Percentiles rank a stretch among this genome's conserved stretches.
phyloP scores from a whole-genome alignment of 2,329 filamentous ascomycete species.

The Furcasterigmium furcatum region DNA sequence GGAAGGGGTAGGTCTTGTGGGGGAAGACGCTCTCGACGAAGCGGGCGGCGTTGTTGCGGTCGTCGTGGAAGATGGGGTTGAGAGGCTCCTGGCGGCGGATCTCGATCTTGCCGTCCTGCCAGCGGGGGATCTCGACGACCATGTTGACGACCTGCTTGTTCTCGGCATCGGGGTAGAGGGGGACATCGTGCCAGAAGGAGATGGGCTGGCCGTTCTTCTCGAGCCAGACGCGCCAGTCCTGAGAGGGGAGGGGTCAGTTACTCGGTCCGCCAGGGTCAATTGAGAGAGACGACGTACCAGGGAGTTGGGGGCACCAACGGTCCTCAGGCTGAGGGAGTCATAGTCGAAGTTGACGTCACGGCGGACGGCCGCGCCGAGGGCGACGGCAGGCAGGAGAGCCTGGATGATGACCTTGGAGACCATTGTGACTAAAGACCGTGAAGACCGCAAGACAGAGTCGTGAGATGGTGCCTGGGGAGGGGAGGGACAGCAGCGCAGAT shows the following conservation, averaged over 20 bases:
- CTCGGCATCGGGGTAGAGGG: constrained; percentile 29
- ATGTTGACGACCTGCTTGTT: constrained; percentile 31
- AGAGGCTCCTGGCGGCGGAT: constrained; percentile 33
- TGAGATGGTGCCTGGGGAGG: neutral
- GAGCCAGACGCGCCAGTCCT: constrained; percentile 38
- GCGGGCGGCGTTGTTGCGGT: constrained; percentile 27
- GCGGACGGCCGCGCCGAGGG: neutral
- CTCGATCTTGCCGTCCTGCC: constrained; percentile 37
- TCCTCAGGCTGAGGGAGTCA: constrained; percentile 21
- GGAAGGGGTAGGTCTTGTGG: constrained; percentile 38
- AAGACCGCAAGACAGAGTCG: neutral
- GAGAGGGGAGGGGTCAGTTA: too few species aligned
- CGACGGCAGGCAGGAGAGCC: constrained; percentile 2
- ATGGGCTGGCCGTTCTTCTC: constrained; percentile 34
- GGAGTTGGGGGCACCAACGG: constrained; percentile 34
- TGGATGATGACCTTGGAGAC: neutral
- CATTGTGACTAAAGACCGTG: neutral
- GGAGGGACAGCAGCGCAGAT: neutral
- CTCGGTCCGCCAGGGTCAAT: too few species aligned
- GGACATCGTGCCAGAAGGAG: constrained; percentile 39
- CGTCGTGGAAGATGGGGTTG: constrained; percentile 39
- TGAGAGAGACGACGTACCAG: constrained; percentile 17
- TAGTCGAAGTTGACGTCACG: constrained; percentile 17
- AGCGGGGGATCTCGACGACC: constrained; percentile 37
- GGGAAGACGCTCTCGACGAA: constrained; percentile 40